Evolutionary conservation across 768 basidiomycete species (phyloP), one percentile per base, ranked within the genome.

Genomic region (Collybia nuda): DNA sequence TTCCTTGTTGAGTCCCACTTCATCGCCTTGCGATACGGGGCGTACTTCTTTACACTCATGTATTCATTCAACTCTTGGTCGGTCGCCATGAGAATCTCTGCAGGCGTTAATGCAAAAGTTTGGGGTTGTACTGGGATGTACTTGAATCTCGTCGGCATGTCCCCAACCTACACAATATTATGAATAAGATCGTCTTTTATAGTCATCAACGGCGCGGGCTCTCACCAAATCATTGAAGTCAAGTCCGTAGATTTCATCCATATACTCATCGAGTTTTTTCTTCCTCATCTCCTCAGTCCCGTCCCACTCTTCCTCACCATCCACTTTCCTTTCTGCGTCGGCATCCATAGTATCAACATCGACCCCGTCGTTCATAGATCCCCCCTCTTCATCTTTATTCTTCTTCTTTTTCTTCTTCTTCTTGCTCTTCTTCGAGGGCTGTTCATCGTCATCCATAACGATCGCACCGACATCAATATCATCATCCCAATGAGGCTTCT

Each of bases 141-240:
- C 66, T 89, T 86, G 81, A 99, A 99, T 9, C 93, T 87, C 0
- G 94, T 98, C 2, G 93, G 87, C 62, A 94, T 72, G 63, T 86
- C 91, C 6, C 85, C 94, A 44, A 96, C 86, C 95, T 95, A 61
- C 19, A 56, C 14, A 44, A 7, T 28, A 52, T 14, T 18, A 21
- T 37, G 12, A 51, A 44, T 52, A 15, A 48, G 51, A 37, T 26
- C 23, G 9, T 11, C 32, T 11, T 32, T 32, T 11, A 11, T 11
- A 32, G 32, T 6, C 2, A 19, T 44, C 47, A 47, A 23, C n/a
- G 14, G 5, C 6, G 5, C 22, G 17, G 39, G 49, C 28, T 39
- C 86, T 60, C 53, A 94, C 95, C 75, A 98, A 81, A 60, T 96
- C 95, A 66, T 98, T 98, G 73, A 98, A 96, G 53, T 98, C 96